Evolutionary conservation across 2,329 filamentous ascomycete genomes (phyloP).

Genomic region (Talaromyces amestolkiae): DNA sequence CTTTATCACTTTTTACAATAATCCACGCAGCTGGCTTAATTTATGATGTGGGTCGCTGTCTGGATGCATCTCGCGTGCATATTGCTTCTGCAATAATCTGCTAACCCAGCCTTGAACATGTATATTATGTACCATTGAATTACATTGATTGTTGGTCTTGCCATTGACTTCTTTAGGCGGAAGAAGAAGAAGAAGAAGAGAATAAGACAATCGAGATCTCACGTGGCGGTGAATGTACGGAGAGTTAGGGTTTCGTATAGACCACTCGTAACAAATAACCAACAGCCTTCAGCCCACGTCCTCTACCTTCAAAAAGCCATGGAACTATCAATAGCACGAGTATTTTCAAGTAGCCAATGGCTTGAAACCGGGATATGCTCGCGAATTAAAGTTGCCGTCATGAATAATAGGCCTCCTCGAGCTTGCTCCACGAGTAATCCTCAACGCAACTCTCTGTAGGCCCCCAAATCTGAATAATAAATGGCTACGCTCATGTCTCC

Average conservation of each 20-base stretch:
- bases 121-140: slow-evolving; percentile 7
- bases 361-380: not conserved
- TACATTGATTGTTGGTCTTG: not conserved
- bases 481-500: not conserved
- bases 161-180: not conserved
- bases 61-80: not conserved
- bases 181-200: not conserved
- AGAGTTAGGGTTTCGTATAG: not conserved
- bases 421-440: not conserved
- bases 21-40: not conserved
- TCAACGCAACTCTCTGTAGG: too few species aligned
- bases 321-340: not conserved
- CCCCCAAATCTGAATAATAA: not conserved
- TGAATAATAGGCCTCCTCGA: not conserved
- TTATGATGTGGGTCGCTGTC: not conserved
- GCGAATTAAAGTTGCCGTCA: not conserved
- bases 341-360: not conserved
- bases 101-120: not conserved
- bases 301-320: not conserved
- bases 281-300: not conserved
- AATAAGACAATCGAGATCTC: not conserved
- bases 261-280: not conserved
- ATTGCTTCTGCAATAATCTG: not conserved
- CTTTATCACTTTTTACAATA: not conserved
- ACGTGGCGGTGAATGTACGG: not conserved